Percentiles rank a stretch among this genome's conserved stretches.
Conservation (phyloP, 148 eudicot genomes). For the Euryodendron excelsum region DNA sequence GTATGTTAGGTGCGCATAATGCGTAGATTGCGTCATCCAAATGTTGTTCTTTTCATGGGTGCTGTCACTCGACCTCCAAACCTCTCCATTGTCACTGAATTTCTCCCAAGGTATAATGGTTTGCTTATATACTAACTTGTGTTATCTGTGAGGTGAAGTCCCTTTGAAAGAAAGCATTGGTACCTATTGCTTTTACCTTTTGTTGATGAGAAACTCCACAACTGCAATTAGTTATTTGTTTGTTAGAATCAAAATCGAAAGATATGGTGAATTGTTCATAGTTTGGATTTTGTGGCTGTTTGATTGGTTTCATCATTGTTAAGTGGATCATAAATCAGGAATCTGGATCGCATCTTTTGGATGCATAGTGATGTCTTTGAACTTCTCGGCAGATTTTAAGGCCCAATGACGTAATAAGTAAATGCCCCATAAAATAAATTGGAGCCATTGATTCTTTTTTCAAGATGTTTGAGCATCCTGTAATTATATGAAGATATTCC, state of each 20-base stretch:
- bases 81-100: slow-evolving; percentile 90
- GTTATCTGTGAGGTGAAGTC: neutral
- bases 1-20: slow-evolving; percentile 85
- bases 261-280: neutral
- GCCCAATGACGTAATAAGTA: neutral
- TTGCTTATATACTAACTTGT: neutral
- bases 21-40: slow-evolving; percentile 96
- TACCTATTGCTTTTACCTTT: neutral
- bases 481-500: neutral
- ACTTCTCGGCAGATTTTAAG: neutral
- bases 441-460: too few relatives aligned
- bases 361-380: neutral
- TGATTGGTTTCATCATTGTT: neutral
- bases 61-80: slow-evolving; percentile 99
- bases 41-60: slow-evolving; percentile 97
- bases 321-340: neutral
- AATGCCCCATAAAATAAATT: neutral
- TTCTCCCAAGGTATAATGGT: slow-evolving; percentile 75
- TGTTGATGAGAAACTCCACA: neutral
- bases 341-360: neutral
- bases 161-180: neutral
- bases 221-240: neutral
- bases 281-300: neutral
- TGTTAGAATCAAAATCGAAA: neutral
- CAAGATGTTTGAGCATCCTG: neutral